Evolutionary conservation across 2,329 filamentous ascomycete species (phyloP).

Genomic region (Penicillium concentricum): DNA sequence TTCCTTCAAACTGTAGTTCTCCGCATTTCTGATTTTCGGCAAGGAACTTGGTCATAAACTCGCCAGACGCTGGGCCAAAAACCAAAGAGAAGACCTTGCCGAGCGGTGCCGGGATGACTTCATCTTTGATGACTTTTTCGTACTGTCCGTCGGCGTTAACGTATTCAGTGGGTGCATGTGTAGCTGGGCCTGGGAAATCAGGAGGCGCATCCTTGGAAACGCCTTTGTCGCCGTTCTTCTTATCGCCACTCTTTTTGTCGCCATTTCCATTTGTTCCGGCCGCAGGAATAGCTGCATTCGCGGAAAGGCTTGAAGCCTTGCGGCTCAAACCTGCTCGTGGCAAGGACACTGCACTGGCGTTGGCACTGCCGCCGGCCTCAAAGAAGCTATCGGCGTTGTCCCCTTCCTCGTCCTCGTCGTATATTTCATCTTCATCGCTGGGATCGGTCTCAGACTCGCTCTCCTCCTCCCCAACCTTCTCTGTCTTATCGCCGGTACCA

Average conservation of each 20-base stretch:
- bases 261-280: slow-evolving; percentile 35
- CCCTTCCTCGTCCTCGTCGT: slow-evolving; percentile 52
- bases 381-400: slow-evolving; percentile 61
- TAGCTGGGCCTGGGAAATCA: slow-evolving; percentile 81
- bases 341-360: slow-evolving; percentile 52
- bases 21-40: slow-evolving; percentile 82
- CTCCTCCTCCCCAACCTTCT: slow-evolving; percentile 65
- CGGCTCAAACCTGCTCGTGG: slow-evolving; percentile 58
- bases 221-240: slow-evolving; percentile 52
- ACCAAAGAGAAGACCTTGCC: slow-evolving; percentile 88
- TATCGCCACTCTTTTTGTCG: slow-evolving; percentile 42
- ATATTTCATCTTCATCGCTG: slow-evolving; percentile 67
- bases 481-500: slow-evolving; percentile 83
- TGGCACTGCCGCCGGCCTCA: slow-evolving; percentile 55
- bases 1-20: slow-evolving; percentile 80
- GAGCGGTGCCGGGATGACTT: slow-evolving; percentile 79
- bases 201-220: slow-evolving; percentile 33
- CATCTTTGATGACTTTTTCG: slow-evolving; percentile 81
- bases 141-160: slow-evolving; percentile 76
- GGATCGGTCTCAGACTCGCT: slow-evolving; percentile 74
- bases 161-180: slow-evolving; percentile 82
- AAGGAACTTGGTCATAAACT: slow-evolving; percentile 85
- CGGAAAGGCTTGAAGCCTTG: slow-evolving; percentile 64
- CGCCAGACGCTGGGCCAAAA: slow-evolving; percentile 76
- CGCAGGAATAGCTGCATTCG: slow-evolving; percentile 34